phyloP scores from a whole-genome alignment of 306 rosid species.

The Medicago lupulina region DNA sequence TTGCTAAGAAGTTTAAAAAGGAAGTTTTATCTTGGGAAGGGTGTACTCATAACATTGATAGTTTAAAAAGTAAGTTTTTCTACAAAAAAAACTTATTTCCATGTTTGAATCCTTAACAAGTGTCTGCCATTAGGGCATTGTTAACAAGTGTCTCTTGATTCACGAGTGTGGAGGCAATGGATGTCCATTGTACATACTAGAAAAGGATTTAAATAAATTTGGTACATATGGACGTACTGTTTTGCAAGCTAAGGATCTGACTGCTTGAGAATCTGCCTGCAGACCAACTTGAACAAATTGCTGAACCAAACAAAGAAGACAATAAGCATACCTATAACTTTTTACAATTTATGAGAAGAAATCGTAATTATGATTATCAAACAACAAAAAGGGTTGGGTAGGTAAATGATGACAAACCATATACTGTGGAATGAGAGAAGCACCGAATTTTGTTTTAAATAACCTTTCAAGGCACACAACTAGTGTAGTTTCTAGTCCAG shows the following conservation, averaged over 20 bases:
- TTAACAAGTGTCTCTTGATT: neutral
- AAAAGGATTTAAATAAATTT: constrained; percentile 32
- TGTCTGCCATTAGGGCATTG: too few species aligned
- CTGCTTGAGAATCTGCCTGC: constrained; percentile 77
- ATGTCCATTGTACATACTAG: constrained; percentile 16
- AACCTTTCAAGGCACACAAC: constrained; percentile 79
- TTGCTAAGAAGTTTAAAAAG: too few species aligned
- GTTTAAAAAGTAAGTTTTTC: too few species aligned
- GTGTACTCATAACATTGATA: too few species aligned
- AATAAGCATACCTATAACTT: constrained; percentile 38
- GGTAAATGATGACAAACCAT: constrained; percentile 57
- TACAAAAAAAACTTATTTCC: too few species aligned
- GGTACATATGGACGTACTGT: constrained; percentile 58
- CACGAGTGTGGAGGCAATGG: neutral
- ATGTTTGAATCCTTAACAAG: too few species aligned
- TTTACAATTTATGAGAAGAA: too few species aligned
- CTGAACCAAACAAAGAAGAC: constrained; percentile 55
- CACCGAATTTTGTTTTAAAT: constrained; percentile 83
- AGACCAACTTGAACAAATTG: constrained; percentile 85
- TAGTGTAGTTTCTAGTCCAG: constrained; percentile 67
- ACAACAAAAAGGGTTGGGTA: neutral
- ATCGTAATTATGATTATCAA: neutral
- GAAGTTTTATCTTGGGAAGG: too few species aligned
- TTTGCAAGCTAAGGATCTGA: constrained; percentile 83
- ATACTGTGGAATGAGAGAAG: constrained; percentile 78